Conservation (phyloP, 1,284 basidiomycete genomes). For the Cryptococcus sp. region DNA sequence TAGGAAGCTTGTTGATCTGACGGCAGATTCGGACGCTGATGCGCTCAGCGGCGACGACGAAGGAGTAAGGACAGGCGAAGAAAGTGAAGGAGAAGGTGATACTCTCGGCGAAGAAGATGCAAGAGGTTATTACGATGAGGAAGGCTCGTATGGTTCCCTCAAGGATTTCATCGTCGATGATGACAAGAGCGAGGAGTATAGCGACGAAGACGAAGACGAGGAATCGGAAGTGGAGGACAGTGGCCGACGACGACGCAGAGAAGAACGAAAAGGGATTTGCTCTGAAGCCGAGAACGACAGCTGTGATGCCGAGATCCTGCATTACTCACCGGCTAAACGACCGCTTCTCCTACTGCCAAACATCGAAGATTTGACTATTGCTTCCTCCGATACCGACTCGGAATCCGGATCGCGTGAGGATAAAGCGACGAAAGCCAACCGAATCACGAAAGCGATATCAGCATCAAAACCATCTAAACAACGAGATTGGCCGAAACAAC, state of each 20-base stretch:
- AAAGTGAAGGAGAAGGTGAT: slow-evolving; percentile 5
- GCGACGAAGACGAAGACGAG: slow-evolving; percentile 6
- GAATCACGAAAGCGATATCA: background rate
- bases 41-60: background rate
- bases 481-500: slow-evolving; percentile 30
- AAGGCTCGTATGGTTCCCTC: slow-evolving; percentile 38
- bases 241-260: background rate
- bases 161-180: slow-evolving; percentile 49
- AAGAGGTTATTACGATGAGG: slow-evolving; percentile 25
- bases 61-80: background rate
- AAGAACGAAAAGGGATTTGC: background rate
- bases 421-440: slow-evolving; percentile 2
- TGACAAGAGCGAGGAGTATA: slow-evolving; percentile 27
- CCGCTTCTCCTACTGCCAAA: slow-evolving; percentile 21
- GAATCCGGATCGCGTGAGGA: background rate
- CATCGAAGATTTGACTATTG: slow-evolving; percentile 9
- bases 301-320: slow-evolving; percentile 18
- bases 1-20: background rate
- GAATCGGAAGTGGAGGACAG: background rate
- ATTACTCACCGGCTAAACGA: slow-evolving; percentile 26
- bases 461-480: slow-evolving; percentile 3
- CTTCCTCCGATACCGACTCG: slow-evolving; percentile 10
- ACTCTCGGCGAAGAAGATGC: slow-evolving; percentile 12
- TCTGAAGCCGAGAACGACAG: slow-evolving; percentile 2
- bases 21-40: background rate